phyloP scores from a whole-genome alignment of 768 basidiomycete genomes.

The Imleria badia region DNA sequence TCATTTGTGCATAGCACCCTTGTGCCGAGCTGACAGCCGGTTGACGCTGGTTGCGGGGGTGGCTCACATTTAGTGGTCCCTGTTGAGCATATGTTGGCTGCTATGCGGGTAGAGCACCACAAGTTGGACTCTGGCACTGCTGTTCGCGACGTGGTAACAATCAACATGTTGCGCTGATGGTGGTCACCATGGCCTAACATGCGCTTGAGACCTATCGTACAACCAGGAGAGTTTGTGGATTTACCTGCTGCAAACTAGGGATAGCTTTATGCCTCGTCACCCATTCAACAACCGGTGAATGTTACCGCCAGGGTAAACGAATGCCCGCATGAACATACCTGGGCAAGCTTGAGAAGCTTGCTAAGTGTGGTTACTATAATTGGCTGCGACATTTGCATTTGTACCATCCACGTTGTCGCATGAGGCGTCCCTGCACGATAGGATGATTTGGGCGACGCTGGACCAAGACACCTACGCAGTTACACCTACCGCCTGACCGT shows the following conservation, averaged over 20 bases:
- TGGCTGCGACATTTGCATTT: too few species aligned
- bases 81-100: neutral
- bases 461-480: too few species aligned
- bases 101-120: neutral
- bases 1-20: too few species aligned
- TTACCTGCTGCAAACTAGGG: too few species aligned
- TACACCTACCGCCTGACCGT: too few species aligned
- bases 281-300: neutral
- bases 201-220: neutral
- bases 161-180: neutral
- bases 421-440: too few species aligned
- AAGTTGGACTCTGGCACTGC: too few species aligned
- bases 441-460: too few species aligned
- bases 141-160: neutral
- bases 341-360: too few species aligned
- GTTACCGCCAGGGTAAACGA: neutral
- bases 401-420: too few species aligned
- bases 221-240: neutral
- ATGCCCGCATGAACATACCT: too few species aligned
- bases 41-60: neutral
- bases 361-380: too few species aligned
- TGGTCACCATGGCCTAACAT: neutral
- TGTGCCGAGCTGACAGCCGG: neutral
- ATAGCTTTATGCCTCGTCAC: neutral
- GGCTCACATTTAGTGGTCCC: conserved; percentile 4